These are phyloP conservation scores for Aspergillus viridinutans DNA, from an alignment of 2,329 filamentous ascomycete genomes.

Conservation along the genomic window DNA sequence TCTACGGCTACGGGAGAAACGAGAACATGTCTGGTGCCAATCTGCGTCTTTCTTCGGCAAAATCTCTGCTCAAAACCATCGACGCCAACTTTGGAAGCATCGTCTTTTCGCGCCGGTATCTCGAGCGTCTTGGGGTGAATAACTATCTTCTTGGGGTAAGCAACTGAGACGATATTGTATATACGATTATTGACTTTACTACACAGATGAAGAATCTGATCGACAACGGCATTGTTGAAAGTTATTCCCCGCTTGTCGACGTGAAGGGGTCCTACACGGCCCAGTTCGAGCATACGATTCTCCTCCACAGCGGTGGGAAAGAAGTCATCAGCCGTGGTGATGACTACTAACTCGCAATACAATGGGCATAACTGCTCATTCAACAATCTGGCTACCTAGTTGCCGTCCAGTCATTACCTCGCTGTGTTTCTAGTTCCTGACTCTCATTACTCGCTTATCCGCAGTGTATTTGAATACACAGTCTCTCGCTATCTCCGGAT, in stretches of 20 bases:
- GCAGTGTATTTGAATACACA: too few species aligned
- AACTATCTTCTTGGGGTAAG: conserved; percentile 56
- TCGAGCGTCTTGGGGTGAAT: conserved; percentile 59
- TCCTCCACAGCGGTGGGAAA: conserved; percentile 44
- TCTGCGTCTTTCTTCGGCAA: conserved; percentile 51
- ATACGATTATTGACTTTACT: not conserved
- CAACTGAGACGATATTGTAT: not conserved
- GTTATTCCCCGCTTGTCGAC: conserved; percentile 55
- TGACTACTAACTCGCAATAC: conserved; percentile 42
- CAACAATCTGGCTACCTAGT: not conserved
- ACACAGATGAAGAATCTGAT: conserved; percentile 55
- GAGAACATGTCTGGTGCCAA: conserved; percentile 32
- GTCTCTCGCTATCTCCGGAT: too few species aligned
- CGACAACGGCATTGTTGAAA: conserved; percentile 54
- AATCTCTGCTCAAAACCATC: conserved; percentile 55
- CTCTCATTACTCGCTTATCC: not conserved
- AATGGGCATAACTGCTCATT: not conserved
- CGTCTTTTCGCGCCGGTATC: conserved; percentile 59
- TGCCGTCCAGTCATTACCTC: not conserved
- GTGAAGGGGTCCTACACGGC: conserved; percentile 59
- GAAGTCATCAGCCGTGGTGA: conserved; percentile 52
- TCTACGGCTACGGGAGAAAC: conserved; percentile 51
- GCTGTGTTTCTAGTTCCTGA: not conserved
- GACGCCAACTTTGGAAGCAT: conserved; percentile 60
- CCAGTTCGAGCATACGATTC: conserved; percentile 59